Conservation (phyloP, 208 protist species). For the Acanthamoeba rhysodes region DNA sequence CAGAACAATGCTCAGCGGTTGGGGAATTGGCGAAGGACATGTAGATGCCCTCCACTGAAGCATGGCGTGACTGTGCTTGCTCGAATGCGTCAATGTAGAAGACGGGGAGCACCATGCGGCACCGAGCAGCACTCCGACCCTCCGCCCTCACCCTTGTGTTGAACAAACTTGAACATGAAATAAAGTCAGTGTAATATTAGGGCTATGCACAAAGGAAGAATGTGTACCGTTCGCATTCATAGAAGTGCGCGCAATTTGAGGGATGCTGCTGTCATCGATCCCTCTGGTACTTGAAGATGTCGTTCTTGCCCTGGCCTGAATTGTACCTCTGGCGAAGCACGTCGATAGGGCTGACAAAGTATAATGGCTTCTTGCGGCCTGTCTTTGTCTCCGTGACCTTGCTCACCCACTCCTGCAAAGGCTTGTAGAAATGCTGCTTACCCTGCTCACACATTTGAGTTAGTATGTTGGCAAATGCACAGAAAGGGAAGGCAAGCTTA, state of each 20-base stretch:
- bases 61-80: not conserved
- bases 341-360: not conserved
- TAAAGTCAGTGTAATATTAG: not conserved
- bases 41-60: constrained; percentile 1
- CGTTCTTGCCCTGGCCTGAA: too few relatives aligned
- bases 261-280: too few relatives aligned
- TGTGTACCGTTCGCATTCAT: too few relatives aligned
- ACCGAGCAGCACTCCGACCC: not conserved
- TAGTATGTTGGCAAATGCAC: too few relatives aligned
- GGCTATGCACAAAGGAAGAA: too few relatives aligned
- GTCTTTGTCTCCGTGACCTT: not conserved
- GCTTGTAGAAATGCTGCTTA: not conserved
- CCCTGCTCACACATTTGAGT: too few relatives aligned
- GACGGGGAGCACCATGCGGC: not conserved
- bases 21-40: not conserved
- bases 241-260: too few relatives aligned
- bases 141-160: not conserved
- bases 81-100: not conserved
- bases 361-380: not conserved
- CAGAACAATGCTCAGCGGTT: not conserved
- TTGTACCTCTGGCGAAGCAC: too few relatives aligned
- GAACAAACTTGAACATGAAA: not conserved
- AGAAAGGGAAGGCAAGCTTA: not conserved
- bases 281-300: too few relatives aligned
- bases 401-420: not conserved